Conservation (phyloP, 2,329 filamentous ascomycete genomes). For the Rutstroemia sp. region DNA sequence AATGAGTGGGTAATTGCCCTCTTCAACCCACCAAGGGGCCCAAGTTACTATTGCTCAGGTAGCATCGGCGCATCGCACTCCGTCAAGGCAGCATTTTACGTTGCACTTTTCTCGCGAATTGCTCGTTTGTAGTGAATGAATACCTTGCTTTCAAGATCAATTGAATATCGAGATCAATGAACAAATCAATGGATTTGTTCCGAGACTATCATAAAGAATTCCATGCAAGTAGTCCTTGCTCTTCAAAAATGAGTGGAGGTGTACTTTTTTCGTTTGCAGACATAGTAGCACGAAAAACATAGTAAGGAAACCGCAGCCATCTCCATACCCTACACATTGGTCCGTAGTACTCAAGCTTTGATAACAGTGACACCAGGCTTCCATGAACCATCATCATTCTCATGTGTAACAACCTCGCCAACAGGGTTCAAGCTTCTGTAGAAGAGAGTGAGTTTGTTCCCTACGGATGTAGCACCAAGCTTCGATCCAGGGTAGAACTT, state of each 20-base stretch:
- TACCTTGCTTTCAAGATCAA: too few relatives aligned
- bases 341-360: background rate
- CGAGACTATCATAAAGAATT: too few relatives aligned
- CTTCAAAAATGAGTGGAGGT: too few relatives aligned
- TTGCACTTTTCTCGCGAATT: too few relatives aligned
- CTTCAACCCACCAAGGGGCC: fast-evolving
- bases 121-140: too few relatives aligned
- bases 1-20: too few relatives aligned
- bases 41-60: too few relatives aligned
- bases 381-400: background rate
- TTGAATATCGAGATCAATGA: too few relatives aligned
- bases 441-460: constrained; percentile 4
- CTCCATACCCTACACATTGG: background rate
- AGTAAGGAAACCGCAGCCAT: background rate
- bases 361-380: background rate
- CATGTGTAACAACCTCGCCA: background rate
- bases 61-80: too few relatives aligned
- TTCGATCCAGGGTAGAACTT: constrained; percentile 4
- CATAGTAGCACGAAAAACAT: background rate
- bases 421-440: constrained; percentile 5
- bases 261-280: background rate
- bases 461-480: constrained; percentile 3
- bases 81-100: too few relatives aligned
- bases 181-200: too few relatives aligned
- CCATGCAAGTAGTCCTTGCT: too few relatives aligned